A percentile compares a stretch with the other conserved stretches of the same genome.
Evolutionary conservation across 2,329 filamentous ascomycete genomes (phyloP).

Genomic region (Blastomyces gilchristii): DNA sequence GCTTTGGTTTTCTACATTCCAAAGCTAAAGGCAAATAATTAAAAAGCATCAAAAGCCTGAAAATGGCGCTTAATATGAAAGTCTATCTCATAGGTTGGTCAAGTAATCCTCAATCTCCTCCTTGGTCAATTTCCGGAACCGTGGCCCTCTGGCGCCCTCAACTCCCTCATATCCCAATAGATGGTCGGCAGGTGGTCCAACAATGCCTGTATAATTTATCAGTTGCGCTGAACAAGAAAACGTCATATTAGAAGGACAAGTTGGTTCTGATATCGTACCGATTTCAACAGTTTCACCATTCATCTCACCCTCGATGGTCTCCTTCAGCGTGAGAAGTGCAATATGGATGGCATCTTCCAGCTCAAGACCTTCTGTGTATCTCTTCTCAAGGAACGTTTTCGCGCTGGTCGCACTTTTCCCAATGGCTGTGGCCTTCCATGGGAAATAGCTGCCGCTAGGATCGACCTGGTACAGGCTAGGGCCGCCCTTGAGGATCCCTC

Average conservation of each 20-base stretch:
- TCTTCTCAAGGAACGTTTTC: constrained; percentile 98
- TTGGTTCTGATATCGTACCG: constrained; percentile 50
- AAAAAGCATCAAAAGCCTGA: not conserved
- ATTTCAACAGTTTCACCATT: constrained; percentile 98
- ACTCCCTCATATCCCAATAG: constrained; percentile 65
- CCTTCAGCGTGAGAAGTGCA: constrained; percentile 90
- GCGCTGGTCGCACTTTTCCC: constrained; percentile 97
- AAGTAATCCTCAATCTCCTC: constrained; percentile 99
- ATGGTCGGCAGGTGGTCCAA: constrained; percentile 87
- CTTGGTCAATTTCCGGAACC: constrained; percentile 62
- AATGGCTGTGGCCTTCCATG: constrained; percentile 98
- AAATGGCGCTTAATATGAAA: not conserved
- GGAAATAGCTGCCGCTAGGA: constrained; percentile 97
- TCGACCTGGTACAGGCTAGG: constrained; percentile 98
- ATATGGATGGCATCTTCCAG: constrained; percentile 98
- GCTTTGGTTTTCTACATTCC: constrained; percentile 7
- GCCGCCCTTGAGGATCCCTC: constrained; percentile 87
- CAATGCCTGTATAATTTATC: constrained; percentile 57
- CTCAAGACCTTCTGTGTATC: constrained; percentile 94
- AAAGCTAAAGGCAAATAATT: not conserved
- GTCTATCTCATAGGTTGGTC: constrained; percentile 75
- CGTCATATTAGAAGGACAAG: not conserved
- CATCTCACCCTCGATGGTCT: constrained; percentile 99
- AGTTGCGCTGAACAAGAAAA: constrained; percentile 4
- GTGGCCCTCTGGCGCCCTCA: constrained; percentile 34